Evolutionary conservation across 768 basidiomycete species (phyloP).

Genomic region (Leccinum longicurvipes): DNA sequence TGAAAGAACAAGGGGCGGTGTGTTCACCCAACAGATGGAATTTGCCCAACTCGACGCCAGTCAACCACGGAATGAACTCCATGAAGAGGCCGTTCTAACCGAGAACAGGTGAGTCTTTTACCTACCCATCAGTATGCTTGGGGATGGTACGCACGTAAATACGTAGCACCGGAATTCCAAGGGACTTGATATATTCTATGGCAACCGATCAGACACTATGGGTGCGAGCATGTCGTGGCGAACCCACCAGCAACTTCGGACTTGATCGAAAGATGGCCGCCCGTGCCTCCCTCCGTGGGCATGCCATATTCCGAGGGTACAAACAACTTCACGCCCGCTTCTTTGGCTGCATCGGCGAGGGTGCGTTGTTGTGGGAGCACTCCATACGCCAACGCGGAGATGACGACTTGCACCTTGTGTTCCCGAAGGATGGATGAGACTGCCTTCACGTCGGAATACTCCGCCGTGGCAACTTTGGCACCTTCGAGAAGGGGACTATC

Average conservation of each 20-base stretch:
- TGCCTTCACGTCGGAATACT: conserved; percentile 24
- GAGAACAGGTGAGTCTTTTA: not conserved
- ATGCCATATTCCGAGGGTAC: conserved; percentile 39
- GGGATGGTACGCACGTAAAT: conserved; percentile 28
- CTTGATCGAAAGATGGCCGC: conserved; percentile 25
- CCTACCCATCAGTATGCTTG: not conserved
- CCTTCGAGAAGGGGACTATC: conserved; percentile 22
- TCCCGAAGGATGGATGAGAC: conserved; percentile 28
- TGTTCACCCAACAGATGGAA: conserved; percentile 34
- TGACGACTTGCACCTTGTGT: conserved; percentile 33
- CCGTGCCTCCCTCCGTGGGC: conserved; percentile 32
- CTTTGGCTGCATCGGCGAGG: conserved; percentile 36
- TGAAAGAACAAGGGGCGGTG: conserved; percentile 29
- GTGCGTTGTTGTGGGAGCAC: conserved; percentile 25
- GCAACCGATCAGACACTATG: not conserved
- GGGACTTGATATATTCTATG: conserved; percentile 28
- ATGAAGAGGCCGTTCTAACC: conserved; percentile 34
- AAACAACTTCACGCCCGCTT: conserved; percentile 36
- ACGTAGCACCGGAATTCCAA: conserved; percentile 29
- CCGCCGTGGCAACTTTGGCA: conserved; percentile 27
- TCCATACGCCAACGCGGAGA: conserved; percentile 32
- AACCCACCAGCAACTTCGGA: conserved; percentile 28
- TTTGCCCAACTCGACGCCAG: conserved; percentile 26
- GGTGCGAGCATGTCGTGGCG: not conserved
- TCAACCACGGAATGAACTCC: conserved; percentile 30